phyloP scores from a whole-genome alignment of 2,329 filamentous ascomycete genomes.

The Hymenoscyphus repandus region DNA sequence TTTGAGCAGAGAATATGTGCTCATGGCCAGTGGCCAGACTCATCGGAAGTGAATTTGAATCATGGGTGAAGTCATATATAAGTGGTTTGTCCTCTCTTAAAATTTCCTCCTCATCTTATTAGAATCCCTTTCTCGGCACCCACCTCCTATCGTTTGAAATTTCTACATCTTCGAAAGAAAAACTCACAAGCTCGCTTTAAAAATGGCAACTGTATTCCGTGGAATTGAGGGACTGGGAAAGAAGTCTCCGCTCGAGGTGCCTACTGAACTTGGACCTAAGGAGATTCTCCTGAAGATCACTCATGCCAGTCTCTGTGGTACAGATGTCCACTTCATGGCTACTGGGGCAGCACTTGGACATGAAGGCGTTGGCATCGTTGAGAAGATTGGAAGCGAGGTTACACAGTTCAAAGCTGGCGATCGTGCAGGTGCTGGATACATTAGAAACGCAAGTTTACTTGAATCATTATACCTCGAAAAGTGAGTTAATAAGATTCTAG shows the following conservation, averaged over 20 bases:
- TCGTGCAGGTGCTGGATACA: conserved; percentile 38
- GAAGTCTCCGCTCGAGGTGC: background rate
- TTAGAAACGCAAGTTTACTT: conserved; percentile 20
- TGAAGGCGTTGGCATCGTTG: conserved; percentile 20
- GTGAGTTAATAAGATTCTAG: conserved; percentile 2
- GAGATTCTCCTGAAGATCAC: conserved; percentile 54
- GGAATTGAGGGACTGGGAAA: conserved; percentile 5
- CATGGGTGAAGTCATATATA: too few relatives aligned
- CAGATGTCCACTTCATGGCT: conserved; percentile 37
- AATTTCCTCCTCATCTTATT: too few relatives aligned
- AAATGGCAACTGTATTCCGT: conserved; percentile 1
- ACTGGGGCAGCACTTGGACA: conserved; percentile 28
- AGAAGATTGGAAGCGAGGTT: conserved; percentile 21
- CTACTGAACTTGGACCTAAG: conserved; percentile 5
- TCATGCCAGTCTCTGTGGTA: conserved; percentile 60
- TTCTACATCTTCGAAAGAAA: too few relatives aligned
- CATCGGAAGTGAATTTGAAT: too few relatives aligned
- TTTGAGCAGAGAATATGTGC: too few relatives aligned
- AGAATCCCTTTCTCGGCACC: too few relatives aligned
- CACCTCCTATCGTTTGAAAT: too few relatives aligned
- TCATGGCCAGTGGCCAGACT: too few relatives aligned
- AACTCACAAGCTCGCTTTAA: background rate
- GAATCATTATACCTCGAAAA: background rate
- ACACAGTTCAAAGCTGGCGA: conserved; percentile 24
- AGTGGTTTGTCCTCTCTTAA: too few relatives aligned